Base-by-base conservation (phyloP, 2,329 filamentous ascomycete species). In the Calycina marina region DNA sequence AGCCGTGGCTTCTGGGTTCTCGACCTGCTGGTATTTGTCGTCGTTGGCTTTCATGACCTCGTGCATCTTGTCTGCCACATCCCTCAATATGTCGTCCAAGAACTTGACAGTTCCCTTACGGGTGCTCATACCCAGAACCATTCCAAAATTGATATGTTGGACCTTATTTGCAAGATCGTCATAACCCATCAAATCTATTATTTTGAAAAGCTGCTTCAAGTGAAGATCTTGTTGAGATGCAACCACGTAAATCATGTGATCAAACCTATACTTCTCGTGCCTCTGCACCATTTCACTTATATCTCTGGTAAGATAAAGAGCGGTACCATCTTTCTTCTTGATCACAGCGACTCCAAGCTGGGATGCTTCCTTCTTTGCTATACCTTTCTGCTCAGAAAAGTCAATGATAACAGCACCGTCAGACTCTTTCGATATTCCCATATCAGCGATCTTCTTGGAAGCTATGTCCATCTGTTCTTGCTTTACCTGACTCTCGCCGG, bases 31-130 rank as follows among this genome's bases (percentile, higher is more conserved):
- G 58, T 96, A 98, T 65, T 98, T 98, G 51, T 69, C 66, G 48
- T 80, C 68, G 56, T 96, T 96, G 62, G 78, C 79, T 57, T 64
- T 73, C 90, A 98, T 98, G 31, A 92, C 83, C 40, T 93, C 83
- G 64, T 96, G 88, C 90, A 98, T 98, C 59, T 86, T 83, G 34
- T 94, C 88, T 48, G 73, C 77, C 5, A 92, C 84, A 46, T 86
- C 80, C 25, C 69, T 65, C 36, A 86, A 63, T 45, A 85, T 83
- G 45, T 81, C 76, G 47, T 65, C 65, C 25, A 71, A 52, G 60
- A 82, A 83, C 56, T 80, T 80, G 46, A 84, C 80, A 0, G 77
- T 84, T 39, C 77, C 77, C 52, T 67, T 75, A 44, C 69, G 71
- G 42, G 71, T 82, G 57, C 63, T 77, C 76, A 77, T 79, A 33